Evolutionary conservation across 2,329 filamentous ascomycete species (phyloP).

Genomic region (Aspergillus cejpii): DNA sequence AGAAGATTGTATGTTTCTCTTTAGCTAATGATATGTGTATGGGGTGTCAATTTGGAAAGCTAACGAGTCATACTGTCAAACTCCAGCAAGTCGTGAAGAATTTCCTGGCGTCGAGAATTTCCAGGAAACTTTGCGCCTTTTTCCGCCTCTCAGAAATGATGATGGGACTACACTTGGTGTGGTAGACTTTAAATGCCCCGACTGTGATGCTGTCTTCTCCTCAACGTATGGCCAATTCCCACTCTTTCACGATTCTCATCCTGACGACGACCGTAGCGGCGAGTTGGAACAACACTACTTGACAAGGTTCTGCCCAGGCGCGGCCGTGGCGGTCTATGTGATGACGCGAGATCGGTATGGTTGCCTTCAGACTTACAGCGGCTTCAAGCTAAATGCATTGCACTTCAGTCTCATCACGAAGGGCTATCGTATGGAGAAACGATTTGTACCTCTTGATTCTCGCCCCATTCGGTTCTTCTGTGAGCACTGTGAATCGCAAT

Average conservation of each 20-base stretch:
- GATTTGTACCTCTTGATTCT: constrained; percentile 21
- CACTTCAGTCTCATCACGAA: constrained; percentile 25
- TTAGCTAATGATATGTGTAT: constrained; percentile 6
- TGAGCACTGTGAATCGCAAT: constrained; percentile 21
- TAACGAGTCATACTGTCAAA: constrained; percentile 2
- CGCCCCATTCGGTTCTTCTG: constrained; percentile 25
- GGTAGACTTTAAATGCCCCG: constrained; percentile 21
- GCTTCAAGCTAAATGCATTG: not conserved
- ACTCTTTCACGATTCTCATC: not conserved
- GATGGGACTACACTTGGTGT: constrained; percentile 18
- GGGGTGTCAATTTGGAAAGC: not conserved
- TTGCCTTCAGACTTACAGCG: not conserved
- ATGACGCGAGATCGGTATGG: constrained; percentile 29
- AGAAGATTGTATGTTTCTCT: constrained; percentile 13
- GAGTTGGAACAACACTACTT: constrained; percentile 27
- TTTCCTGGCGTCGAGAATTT: constrained; percentile 20
- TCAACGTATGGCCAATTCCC: constrained; percentile 17
- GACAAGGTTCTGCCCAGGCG: constrained; percentile 25
- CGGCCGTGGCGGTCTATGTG: constrained; percentile 26
- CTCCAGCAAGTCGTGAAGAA: constrained; percentile 9
- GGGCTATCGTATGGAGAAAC: constrained; percentile 29
- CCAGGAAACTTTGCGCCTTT: constrained; percentile 23
- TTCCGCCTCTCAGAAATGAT: constrained; percentile 24
- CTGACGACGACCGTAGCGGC: constrained; percentile 11
- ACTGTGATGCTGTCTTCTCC: constrained; percentile 29